A percentile compares a stretch with the other conserved stretches of the same genome.
Evolutionary conservation across 169 alveolate genomes (phyloP).

Genomic region (Neospora caninum): DNA sequence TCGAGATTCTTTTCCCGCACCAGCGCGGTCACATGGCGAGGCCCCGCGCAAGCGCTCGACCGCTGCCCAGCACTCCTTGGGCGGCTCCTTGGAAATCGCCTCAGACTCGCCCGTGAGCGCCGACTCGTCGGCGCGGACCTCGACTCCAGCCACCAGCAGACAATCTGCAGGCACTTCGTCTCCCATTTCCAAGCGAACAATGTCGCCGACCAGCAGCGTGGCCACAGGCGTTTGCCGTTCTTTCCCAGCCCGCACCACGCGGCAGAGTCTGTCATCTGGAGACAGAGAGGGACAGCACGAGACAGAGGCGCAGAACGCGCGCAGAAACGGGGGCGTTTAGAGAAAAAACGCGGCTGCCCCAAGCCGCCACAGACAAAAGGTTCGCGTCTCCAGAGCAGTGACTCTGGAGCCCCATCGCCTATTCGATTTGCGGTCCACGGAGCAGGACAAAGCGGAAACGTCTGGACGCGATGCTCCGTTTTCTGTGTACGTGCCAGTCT

Average conservation of each 20-base stretch:
- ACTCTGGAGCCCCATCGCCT: too few species aligned
- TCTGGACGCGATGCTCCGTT: neutral
- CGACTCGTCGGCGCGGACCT: conserved; percentile 83
- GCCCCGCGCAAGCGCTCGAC: neutral
- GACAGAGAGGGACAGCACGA: neutral
- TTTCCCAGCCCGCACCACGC: conserved; percentile 75
- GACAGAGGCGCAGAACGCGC: neutral
- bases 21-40: neutral
- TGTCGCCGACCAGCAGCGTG: conserved; percentile 88
- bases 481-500: too few species aligned
- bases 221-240: conserved; percentile 69
- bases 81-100: conserved; percentile 74
- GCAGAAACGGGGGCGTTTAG: neutral
- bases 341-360: too few species aligned
- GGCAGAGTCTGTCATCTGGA: conserved; percentile 60
- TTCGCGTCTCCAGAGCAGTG: too few species aligned
- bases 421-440: too few species aligned
- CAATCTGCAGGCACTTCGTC: conserved; percentile 80
- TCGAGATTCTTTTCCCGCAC: neutral
- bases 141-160: conserved; percentile 80
- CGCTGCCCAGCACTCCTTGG: conserved; percentile 67
- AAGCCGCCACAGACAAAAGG: too few species aligned
- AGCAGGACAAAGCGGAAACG: neutral
- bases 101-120: conserved; percentile 89
- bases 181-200: conserved; percentile 82